phyloP scores from a whole-genome alignment of 768 basidiomycete species.

The Macrolepiota dolichaula region DNA sequence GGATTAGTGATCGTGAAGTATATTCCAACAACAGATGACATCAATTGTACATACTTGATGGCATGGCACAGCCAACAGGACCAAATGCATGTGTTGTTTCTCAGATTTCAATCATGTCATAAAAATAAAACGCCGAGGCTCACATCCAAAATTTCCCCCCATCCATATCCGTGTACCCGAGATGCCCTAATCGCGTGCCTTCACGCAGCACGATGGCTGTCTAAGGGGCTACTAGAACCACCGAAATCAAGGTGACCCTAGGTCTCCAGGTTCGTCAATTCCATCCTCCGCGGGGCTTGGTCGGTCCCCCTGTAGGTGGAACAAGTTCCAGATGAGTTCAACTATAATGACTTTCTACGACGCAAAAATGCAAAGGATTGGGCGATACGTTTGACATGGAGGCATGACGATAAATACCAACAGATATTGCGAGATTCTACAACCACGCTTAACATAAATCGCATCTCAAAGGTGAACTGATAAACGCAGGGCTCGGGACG shows the following conservation, averaged over 20 bases:
- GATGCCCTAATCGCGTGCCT: conserved; percentile 28
- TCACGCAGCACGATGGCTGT: conserved; percentile 26
- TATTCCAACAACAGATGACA: conserved; percentile 44
- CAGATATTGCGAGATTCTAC: conserved; percentile 44
- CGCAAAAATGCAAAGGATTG: background rate
- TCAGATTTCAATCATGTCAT: background rate
- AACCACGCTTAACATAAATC: conserved; percentile 47
- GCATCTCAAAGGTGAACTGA: conserved; percentile 13
- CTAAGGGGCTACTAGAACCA: conserved; percentile 12
- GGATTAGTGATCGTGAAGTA: conserved; percentile 47
- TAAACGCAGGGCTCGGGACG: conserved; percentile 17
- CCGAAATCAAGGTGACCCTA: background rate
- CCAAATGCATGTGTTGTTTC: background rate
- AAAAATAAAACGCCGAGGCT: conserved; percentile 11
- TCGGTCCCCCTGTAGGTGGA: background rate
- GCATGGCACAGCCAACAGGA: conserved; percentile 33
- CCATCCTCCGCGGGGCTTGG: background rate
- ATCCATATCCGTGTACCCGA: conserved; percentile 19
- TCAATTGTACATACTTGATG: conserved; percentile 39
- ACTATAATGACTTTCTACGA: background rate
- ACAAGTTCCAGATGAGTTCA: conserved; percentile 7
- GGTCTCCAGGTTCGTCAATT: background rate
- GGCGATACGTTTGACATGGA: background rate
- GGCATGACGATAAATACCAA: conserved; percentile 35
- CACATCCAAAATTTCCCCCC: conserved; percentile 36